phyloP scores from a whole-genome alignment of 306 rosid species.

The Lagenaria siceraria region DNA sequence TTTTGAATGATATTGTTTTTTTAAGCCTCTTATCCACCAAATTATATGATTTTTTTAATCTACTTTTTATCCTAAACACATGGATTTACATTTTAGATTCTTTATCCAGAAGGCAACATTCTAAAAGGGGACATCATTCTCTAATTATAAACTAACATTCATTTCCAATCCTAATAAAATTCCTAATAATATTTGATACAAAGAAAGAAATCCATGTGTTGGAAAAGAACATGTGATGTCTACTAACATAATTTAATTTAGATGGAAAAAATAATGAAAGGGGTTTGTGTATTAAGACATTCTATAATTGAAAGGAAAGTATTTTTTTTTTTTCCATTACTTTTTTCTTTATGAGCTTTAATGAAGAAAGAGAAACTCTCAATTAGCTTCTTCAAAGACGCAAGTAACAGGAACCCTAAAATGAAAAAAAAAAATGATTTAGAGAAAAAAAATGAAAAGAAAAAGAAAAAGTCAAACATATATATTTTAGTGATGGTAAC shows the following conservation, averaged over 20 bases:
- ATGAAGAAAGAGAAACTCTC: background rate
- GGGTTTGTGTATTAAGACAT: background rate
- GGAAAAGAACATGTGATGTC: constrained; percentile 1
- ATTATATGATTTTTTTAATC: background rate
- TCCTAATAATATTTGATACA: background rate
- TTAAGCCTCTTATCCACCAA: too few species aligned
- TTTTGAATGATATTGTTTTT: too few species aligned
- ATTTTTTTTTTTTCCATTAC: background rate
- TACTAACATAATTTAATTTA: background rate
- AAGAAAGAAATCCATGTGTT: background rate
- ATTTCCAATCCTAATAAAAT: background rate
- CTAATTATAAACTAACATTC: background rate
- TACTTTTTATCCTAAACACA: background rate
- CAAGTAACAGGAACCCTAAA: background rate
- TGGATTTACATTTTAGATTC: background rate
- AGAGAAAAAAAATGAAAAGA: too few species aligned
- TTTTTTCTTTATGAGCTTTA: background rate
- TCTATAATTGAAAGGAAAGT: background rate
- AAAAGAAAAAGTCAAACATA: background rate
- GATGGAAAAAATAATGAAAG: constrained; percentile 8
- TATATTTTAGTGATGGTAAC: constrained; percentile 5
- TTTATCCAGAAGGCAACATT: background rate
- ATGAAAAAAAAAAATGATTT: background rate
- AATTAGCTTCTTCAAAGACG: too few species aligned
- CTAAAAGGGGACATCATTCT: background rate